Evolutionary conservation across 2,329 filamentous ascomycete genomes (phyloP), one percentile per base, ranked within the genome.

Genomic region (Pseudocercospora cruenta): DNA sequence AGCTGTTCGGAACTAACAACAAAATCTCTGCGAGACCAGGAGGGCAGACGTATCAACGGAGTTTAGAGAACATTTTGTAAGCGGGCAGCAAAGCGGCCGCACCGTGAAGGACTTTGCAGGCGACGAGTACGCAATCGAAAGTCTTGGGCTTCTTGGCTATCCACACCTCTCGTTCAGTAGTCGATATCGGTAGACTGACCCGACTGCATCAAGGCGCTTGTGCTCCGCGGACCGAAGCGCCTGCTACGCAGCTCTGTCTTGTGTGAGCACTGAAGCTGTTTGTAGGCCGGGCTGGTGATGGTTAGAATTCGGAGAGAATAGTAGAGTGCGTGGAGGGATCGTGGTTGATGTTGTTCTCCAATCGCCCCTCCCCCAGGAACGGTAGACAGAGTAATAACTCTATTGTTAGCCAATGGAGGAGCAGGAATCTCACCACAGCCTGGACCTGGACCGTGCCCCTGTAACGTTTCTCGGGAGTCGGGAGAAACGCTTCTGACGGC

Each of bases 281-380:
- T 54, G 21, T n/a, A 24, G 21, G 51, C 51, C 1, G 24, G 6
- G 51, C 5, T 28, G 49, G 24, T 54, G 51, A 3, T 28, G 51
- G 7, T 26, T 9, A 5, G 5, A 10, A 24, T 24, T 7, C 31
- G 51, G 1, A n/a, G 36, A 9, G n/a, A 4, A 39, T n/a, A 16
- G 36, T n/a, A 39, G 51, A 54, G 51, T 54, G 10, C 2, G 2
- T 10, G 10, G 10, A 31, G 45, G 69, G 62, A 77, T 74, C 58
- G 76, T 78, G 60, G 76, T 72, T 64, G 69, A 74, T 51, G 63
- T 70, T 14, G 70, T 22, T 54, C 19, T 24, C 22, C 22, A 12
- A 24, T 51, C 10, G 21, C 51, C 51, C n/a, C n/a, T n/a, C n/a
- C n/a, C n/a, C 21, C 51, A 31, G 21, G 21, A 54, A 54, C 51